phyloP scores from a whole-genome alignment of 2,329 filamentous ascomycete species.

The Trichophyton mentagrophytes region DNA sequence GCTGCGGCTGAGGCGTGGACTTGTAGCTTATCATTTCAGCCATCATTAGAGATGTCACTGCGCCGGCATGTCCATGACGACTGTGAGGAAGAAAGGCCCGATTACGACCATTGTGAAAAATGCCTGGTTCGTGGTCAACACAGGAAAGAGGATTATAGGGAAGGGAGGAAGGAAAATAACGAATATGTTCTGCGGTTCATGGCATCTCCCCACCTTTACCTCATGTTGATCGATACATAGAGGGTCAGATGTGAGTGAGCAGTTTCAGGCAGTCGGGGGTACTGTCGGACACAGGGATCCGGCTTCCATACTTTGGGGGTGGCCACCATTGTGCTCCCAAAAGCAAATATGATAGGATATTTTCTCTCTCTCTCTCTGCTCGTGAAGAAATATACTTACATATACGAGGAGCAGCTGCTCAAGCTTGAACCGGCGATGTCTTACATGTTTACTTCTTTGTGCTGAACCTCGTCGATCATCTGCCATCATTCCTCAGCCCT shows the following conservation, averaged over 20 bases:
- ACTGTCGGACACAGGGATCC: background rate
- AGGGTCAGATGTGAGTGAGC: background rate
- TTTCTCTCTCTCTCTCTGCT: background rate
- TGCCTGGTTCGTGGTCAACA: background rate
- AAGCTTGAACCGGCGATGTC: background rate
- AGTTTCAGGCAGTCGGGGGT: background rate
- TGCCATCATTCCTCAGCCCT: background rate
- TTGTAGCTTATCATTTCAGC: too few species aligned
- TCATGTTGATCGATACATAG: background rate
- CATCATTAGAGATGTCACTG: background rate
- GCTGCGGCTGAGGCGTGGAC: background rate
- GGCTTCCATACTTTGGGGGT: background rate
- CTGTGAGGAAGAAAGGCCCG: background rate
- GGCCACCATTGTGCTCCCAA: background rate
- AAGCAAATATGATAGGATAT: slow-evolving; percentile 1
- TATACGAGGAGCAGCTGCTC: background rate
- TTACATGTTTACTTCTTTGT: background rate
- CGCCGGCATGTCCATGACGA: too few species aligned
- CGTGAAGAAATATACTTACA: background rate
- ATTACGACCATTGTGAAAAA: background rate
- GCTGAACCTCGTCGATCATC: background rate
- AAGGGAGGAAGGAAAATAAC: background rate
- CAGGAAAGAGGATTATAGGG: background rate
- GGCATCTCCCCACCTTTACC: background rate
- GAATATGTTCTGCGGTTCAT: background rate